Conservation (phyloP, 2,329 filamentous ascomycete species). For the Thielaviopsis punctulata region DNA sequence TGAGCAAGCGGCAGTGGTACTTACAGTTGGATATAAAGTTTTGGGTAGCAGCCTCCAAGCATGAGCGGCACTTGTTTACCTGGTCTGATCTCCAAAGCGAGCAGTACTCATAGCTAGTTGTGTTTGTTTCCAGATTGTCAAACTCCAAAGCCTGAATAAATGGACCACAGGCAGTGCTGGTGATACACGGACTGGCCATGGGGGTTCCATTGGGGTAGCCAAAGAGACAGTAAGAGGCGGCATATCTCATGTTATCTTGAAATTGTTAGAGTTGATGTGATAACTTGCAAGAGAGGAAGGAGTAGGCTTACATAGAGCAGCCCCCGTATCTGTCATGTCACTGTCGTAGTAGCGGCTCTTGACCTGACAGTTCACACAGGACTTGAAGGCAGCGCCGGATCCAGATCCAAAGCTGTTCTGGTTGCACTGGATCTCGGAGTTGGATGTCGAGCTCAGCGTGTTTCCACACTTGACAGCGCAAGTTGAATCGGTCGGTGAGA, state of each 20-base stretch:
- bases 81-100: conserved; percentile 26
- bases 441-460: conserved; percentile 27
- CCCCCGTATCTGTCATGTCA: conserved; percentile 34
- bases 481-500: conserved; percentile 30
- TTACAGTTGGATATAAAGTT: conserved; percentile 37
- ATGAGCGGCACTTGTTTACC: conserved; percentile 28
- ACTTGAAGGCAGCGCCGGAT: conserved; percentile 31
- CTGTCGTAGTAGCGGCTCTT: conserved; percentile 28
- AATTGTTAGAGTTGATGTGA: background rate
- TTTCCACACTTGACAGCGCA: conserved; percentile 38
- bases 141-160: conserved; percentile 30
- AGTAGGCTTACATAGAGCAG: conserved; percentile 36
- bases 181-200: conserved; percentile 31
- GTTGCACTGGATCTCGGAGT: conserved; percentile 31
- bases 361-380: conserved; percentile 35
- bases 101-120: conserved; percentile 37
- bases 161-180: conserved; percentile 36
- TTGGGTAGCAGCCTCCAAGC: conserved; percentile 23
- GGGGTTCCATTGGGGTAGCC: conserved; percentile 25
- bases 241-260: conserved; percentile 40
- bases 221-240: conserved; percentile 37
- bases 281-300: background rate
- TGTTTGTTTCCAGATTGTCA: conserved; percentile 29
- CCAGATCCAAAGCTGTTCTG: conserved; percentile 23
- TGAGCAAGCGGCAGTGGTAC: conserved; percentile 13